These are phyloP conservation scores for Apiospora phragmitis DNA, from an alignment of 2,329 filamentous ascomycete genomes.

Conservation along the genomic window DNA sequence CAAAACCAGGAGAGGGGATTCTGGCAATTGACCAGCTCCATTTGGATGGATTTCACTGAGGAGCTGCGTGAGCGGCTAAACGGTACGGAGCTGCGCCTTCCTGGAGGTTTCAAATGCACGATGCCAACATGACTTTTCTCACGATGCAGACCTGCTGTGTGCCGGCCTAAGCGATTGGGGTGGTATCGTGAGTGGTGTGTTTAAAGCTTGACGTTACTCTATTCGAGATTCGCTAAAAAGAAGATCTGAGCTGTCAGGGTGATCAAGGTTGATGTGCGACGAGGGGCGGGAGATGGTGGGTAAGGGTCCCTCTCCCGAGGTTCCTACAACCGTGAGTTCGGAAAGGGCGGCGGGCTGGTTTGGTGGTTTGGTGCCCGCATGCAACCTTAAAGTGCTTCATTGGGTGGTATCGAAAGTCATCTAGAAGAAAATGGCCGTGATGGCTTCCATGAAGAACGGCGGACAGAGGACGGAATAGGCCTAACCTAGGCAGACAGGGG, in stretches of 20 bases:
- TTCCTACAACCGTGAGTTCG: not conserved
- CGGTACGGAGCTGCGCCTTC: not conserved
- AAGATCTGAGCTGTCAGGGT: not conserved
- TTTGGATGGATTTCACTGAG: not conserved
- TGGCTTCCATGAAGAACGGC: not conserved
- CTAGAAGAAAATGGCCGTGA: not conserved
- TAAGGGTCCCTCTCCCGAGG: not conserved
- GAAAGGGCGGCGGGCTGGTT: not conserved
- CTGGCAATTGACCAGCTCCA: not conserved
- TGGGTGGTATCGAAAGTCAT: not conserved
- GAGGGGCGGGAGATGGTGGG: not conserved
- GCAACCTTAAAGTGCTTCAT: not conserved
- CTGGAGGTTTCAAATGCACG: not conserved
- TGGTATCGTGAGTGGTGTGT: not conserved
- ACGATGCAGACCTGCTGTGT: not conserved
- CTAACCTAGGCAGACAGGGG: no score
- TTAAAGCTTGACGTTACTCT: not conserved
- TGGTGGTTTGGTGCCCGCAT: not conserved
- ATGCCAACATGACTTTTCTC: not conserved
- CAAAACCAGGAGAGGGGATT: not conserved
- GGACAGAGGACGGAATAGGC: not conserved
- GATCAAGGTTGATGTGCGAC: conserved; percentile 4
- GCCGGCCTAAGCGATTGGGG: not conserved
- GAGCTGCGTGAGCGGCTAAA: not conserved
- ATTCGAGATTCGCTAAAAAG: not conserved